These are phyloP conservation scores for Ceratocystiopsis minuta DNA, from an alignment of 2,329 filamentous ascomycete genomes.

Conservation along the genomic window DNA sequence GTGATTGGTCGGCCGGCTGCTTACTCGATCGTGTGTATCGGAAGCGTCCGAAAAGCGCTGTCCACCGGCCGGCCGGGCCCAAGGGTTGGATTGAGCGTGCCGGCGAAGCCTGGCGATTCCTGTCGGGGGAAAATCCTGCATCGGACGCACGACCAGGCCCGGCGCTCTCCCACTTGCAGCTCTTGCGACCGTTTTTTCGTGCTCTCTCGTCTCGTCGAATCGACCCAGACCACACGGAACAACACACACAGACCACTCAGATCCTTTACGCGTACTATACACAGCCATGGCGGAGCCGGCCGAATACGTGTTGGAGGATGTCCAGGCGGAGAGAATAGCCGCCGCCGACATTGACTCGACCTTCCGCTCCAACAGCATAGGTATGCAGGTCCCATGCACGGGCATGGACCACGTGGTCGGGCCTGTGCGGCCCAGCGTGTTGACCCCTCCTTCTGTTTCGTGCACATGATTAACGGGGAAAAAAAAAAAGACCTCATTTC, in stretches of 20 bases:
- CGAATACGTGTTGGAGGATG: slow-evolving; percentile 37
- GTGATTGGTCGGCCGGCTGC: neutral
- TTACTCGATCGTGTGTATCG: slow-evolving; percentile 2
- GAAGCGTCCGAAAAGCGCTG: slow-evolving; percentile 2
- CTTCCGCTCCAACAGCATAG: slow-evolving; percentile 43
- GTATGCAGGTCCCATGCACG: slow-evolving; percentile 18
- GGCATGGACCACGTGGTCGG: too few relatives aligned
- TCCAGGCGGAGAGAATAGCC: slow-evolving; percentile 29
- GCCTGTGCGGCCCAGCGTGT: slow-evolving; percentile 13
- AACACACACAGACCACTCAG: neutral
- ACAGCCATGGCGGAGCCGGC: slow-evolving; percentile 13
- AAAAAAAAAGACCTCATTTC: slow-evolving; percentile 42
- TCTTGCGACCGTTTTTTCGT: neutral
- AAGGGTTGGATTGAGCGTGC: neutral
- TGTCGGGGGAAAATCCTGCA: neutral
- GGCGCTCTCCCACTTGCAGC: too few relatives aligned
- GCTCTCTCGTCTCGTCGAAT: neutral
- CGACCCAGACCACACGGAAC: neutral
- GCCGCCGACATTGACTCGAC: slow-evolving; percentile 40
- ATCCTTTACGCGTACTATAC: too few relatives aligned
- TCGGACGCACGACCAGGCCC: neutral
- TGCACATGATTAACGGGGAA: neutral
- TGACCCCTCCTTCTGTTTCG: neutral
- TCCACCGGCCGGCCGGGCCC: neutral
- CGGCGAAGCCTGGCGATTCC: slow-evolving; percentile 1